phyloP scores from a whole-genome alignment of 768 basidiomycete genomes.

The Phlegmacium glaucopus region DNA sequence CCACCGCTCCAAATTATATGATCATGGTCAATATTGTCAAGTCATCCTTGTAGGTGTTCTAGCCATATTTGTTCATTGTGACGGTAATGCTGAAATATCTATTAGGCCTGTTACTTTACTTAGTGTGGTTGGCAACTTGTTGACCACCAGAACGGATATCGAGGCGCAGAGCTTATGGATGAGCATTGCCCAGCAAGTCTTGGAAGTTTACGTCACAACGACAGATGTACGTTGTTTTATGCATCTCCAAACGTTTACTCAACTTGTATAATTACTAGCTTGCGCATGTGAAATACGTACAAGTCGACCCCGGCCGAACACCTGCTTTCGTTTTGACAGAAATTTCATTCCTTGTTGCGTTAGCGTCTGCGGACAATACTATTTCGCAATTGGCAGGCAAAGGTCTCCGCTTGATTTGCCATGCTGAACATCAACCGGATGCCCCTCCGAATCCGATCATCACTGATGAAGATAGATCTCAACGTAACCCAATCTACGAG shows the following conservation, averaged over 20 bases:
- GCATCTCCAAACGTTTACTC: background rate
- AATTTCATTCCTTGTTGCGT: conserved; percentile 66
- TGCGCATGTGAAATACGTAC: conserved; percentile 46
- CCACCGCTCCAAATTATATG: conserved; percentile 32
- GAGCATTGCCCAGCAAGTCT: conserved; percentile 53
- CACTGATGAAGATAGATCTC: conserved; percentile 60
- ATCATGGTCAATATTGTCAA: conserved; percentile 43
- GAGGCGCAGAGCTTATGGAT: conserved; percentile 71
- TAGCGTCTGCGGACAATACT: conserved; percentile 65
- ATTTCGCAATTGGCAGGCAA: conserved; percentile 69
- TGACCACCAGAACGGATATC: conserved; percentile 55
- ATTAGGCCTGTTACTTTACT: conserved; percentile 41
- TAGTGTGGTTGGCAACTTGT: conserved; percentile 53
- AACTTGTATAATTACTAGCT: conserved; percentile 22
- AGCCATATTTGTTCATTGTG: background rate
- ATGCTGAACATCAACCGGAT: conserved; percentile 60
- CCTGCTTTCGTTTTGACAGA: conserved; percentile 68
- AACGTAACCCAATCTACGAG: conserved; percentile 72
- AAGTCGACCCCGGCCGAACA: conserved; percentile 47
- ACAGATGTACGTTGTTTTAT: conserved; percentile 38
- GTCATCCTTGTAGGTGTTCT: conserved; percentile 39
- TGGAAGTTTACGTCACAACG: conserved; percentile 52
- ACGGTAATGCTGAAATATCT: conserved; percentile 11
- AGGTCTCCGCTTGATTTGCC: conserved; percentile 64
- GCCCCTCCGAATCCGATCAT: conserved; percentile 48